These are phyloP conservation scores for Striga asiatica DNA, from an alignment of 257 asterid genomes.

Conservation along the genomic window DNA sequence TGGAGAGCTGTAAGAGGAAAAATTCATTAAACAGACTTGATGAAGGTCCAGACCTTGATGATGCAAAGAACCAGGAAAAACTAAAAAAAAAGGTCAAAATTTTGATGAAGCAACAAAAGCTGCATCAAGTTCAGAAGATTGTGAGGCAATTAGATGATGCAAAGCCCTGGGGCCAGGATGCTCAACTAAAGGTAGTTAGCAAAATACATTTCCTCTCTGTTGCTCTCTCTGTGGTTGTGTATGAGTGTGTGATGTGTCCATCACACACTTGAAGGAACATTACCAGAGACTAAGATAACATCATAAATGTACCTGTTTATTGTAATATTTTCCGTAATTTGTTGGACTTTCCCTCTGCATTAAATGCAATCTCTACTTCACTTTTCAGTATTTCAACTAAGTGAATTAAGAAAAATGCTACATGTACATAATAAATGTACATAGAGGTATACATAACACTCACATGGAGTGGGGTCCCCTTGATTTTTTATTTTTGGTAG, in stretches of 20 bases:
- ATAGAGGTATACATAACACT: too few species aligned
- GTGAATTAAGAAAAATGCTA: too few species aligned
- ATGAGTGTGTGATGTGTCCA: neutral
- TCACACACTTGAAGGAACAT: too few species aligned
- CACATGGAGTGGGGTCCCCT: too few species aligned
- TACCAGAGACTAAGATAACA: too few species aligned
- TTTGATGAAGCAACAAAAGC: constrained; percentile 70
- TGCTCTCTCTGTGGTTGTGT: neutral
- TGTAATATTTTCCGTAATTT: too few species aligned
- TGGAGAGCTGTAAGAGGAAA: constrained; percentile 67
- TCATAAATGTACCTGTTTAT: too few species aligned
- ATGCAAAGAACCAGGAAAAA: constrained; percentile 39
- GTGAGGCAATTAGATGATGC: constrained; percentile 53
- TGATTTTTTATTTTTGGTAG: too few species aligned
- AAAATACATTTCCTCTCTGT: neutral
- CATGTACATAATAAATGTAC: too few species aligned
- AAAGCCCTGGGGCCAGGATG: constrained; percentile 88
- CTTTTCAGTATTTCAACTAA: too few species aligned
- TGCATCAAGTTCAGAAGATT: constrained; percentile 54
- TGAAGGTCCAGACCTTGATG: constrained; percentile 37
- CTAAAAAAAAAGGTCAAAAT: constrained; percentile 53
- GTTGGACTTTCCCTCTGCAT: too few species aligned
- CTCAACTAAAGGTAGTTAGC: constrained; percentile 61
- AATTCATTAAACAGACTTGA: constrained; percentile 47
- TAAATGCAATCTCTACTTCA: too few species aligned